Evolutionary conservation across 225 moss, liverwort and hornwort species (phyloP).

Genomic region (Pseudoscleropodium purum): DNA sequence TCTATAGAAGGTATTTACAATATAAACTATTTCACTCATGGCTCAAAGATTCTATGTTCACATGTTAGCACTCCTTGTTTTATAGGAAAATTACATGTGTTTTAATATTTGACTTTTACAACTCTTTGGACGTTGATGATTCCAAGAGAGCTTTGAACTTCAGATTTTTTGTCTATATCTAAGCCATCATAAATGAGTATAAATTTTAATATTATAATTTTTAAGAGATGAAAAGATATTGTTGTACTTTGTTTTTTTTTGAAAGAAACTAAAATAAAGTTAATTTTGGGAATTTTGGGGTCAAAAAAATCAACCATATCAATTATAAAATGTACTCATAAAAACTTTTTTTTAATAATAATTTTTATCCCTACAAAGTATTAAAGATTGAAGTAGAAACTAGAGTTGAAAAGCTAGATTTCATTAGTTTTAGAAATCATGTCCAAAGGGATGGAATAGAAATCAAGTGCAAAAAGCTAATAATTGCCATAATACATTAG

Average conservation of each 20-base stretch:
- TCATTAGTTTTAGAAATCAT: too few species aligned
- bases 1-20: too few species aligned
- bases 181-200: background rate
- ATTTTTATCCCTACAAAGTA: background rate
- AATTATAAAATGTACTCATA: background rate
- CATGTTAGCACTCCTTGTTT: too few species aligned
- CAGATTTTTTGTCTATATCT: too few species aligned
- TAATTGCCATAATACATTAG: background rate
- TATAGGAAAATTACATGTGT: too few species aligned
- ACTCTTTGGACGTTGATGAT: too few species aligned
- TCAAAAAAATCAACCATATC: background rate
- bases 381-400: background rate
- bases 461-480: background rate
- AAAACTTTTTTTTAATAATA: background rate
- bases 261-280: background rate
- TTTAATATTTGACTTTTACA: too few species aligned
- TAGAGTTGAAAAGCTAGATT: too few species aligned
- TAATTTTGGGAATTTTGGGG: background rate
- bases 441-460: too few species aligned
- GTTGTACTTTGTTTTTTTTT: background rate
- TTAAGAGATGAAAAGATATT: background rate
- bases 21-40: too few species aligned
- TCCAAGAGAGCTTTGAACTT: too few species aligned
- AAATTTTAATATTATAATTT: background rate
- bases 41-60: too few species aligned